Evolutionary conservation across 2,329 filamentous ascomycete genomes (phyloP).

Genomic region (Corniculantispora saksenae): DNA sequence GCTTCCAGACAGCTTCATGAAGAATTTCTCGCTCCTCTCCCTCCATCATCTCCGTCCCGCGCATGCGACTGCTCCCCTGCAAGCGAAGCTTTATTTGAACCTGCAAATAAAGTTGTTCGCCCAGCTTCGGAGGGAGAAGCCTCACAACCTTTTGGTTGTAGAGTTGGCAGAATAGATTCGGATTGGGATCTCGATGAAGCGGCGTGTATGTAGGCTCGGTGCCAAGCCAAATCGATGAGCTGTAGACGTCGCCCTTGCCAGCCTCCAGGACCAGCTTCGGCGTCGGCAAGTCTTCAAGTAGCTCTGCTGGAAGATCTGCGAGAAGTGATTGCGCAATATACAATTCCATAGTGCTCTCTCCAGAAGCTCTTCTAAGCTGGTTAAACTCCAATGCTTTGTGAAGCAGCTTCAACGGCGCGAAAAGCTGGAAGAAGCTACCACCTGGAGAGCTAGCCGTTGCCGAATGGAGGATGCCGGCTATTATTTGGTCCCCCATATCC

Average conservation of each 20-base stretch:
- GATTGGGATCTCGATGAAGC: slow-evolving; percentile 89
- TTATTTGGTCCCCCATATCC: slow-evolving; percentile 31
- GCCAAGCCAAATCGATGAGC: slow-evolving; percentile 85
- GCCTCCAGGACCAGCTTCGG: slow-evolving; percentile 63
- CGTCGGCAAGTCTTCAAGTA: slow-evolving; percentile 67
- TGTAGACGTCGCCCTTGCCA: slow-evolving; percentile 83
- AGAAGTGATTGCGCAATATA: slow-evolving; percentile 87
- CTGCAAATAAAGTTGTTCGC: slow-evolving; percentile 62
- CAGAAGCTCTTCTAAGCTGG: slow-evolving; percentile 19
- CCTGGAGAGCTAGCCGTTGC: slow-evolving; percentile 26
- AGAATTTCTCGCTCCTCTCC: slow-evolving; percentile 69
- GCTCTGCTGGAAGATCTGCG: slow-evolving; percentile 60
- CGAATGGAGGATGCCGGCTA: slow-evolving; percentile 34
- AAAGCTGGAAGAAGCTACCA: slow-evolving; percentile 54
- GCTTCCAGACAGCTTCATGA: slow-evolving; percentile 70
- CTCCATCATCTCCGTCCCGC: slow-evolving; percentile 89
- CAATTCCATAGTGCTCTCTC: slow-evolving; percentile 46
- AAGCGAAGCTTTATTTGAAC: slow-evolving; percentile 45
- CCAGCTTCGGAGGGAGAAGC: slow-evolving; percentile 65
- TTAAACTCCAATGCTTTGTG: slow-evolving; percentile 57
- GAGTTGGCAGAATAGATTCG: slow-evolving; percentile 87
- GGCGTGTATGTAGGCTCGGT: slow-evolving; percentile 85
- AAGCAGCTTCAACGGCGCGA: slow-evolving; percentile 66
- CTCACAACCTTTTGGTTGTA: slow-evolving; percentile 71
- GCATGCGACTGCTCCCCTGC: slow-evolving; percentile 52